Conservation (phyloP, 1,139 yeast genomes). For the Saccharomyces hybrid region DNA sequence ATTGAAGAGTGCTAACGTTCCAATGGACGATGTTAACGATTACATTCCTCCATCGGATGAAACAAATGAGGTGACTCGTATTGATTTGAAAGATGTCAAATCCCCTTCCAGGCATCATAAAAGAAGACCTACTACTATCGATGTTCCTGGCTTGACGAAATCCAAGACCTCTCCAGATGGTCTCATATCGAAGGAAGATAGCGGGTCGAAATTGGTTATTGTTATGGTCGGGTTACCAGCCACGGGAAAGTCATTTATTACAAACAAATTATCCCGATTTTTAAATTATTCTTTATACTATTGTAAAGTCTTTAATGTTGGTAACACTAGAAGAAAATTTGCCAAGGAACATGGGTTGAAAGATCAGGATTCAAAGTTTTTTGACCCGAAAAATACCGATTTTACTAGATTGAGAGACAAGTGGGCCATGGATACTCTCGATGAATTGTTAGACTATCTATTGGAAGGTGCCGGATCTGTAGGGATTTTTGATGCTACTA, state of each 20-base stretch:
- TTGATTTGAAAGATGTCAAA: not conserved
- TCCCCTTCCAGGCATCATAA: conserved; percentile 24
- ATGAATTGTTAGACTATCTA: conserved; percentile 73
- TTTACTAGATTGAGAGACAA: conserved; percentile 68
- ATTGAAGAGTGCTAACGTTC: not conserved
- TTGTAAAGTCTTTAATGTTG: conserved; percentile 86
- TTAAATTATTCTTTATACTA: conserved; percentile 90
- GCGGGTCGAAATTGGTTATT: conserved; percentile 75
- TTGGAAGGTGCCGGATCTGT: conserved; percentile 79
- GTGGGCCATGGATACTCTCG: conserved; percentile 95
- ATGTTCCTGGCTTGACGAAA: conserved; percentile 87
- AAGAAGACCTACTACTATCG: conserved; percentile 66
- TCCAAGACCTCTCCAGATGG: conserved; percentile 83
- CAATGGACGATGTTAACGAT: not conserved
- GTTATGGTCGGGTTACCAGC: conserved; percentile 96
- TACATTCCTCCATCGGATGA: conserved; percentile 1
- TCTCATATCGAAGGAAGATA: conserved; percentile 59
- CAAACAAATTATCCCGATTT: conserved; percentile 81
- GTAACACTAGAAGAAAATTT: conserved; percentile 78
- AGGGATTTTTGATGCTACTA: conserved; percentile 93
- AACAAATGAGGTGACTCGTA: not conserved
- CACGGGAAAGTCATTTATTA: conserved; percentile 84
- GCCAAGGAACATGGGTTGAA: conserved; percentile 34
- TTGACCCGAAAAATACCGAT: conserved; percentile 68
- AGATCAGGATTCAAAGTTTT: conserved; percentile 71